These are phyloP conservation scores for Chalciporus sp. DNA, from an alignment of 1,284 basidiomycete species.

Conservation along the genomic window DNA sequence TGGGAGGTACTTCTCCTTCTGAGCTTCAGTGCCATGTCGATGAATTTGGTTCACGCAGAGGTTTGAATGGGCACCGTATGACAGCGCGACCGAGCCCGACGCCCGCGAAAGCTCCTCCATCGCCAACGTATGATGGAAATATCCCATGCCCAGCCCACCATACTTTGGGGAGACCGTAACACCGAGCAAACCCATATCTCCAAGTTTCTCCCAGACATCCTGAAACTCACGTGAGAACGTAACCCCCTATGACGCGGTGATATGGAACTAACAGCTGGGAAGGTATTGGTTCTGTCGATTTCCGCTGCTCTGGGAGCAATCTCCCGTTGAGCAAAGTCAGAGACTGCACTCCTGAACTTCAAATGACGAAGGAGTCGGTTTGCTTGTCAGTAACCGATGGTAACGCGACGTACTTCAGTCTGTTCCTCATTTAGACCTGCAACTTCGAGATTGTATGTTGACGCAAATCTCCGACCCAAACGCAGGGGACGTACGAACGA, in stretches of 20 bases:
- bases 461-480: constrained; percentile 28
- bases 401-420: constrained; percentile 60
- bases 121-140: constrained; percentile 86
- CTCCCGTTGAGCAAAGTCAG: constrained; percentile 68
- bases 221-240: constrained; percentile 33
- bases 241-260: not conserved
- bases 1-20: constrained; percentile 88
- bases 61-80: constrained; percentile 92
- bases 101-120: constrained; percentile 93
- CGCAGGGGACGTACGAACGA: not conserved
- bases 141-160: constrained; percentile 79
- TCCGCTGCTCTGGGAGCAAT: constrained; percentile 82
- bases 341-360: constrained; percentile 80
- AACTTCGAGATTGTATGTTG: constrained; percentile 74
- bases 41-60: constrained; percentile 86
- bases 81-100: constrained; percentile 88
- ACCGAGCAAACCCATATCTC: constrained; percentile 84
- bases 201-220: constrained; percentile 90
- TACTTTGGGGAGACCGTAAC: constrained; percentile 83
- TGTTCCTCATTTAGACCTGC: constrained; percentile 87
- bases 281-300: constrained; percentile 82
- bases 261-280: constrained; percentile 62
- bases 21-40: constrained; percentile 83
- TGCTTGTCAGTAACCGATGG: not conserved
- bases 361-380: not conserved